phyloP scores from a whole-genome alignment of 805 yeast species.

The Pichia gijzeniarum region DNA sequence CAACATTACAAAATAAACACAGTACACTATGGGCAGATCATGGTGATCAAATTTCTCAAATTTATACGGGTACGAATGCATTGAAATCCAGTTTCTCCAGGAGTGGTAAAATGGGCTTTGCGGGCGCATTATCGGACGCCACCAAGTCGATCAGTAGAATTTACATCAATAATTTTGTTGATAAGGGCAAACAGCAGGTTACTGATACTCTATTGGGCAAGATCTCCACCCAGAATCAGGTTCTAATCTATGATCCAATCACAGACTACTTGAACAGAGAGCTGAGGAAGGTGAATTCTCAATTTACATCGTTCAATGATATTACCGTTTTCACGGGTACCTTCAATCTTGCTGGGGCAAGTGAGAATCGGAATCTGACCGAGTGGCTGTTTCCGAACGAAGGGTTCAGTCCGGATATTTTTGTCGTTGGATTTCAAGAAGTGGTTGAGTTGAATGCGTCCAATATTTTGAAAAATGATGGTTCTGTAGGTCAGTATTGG shows the following conservation, averaged over 20 bases:
- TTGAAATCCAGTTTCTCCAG: constrained; percentile 90
- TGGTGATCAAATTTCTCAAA: constrained; percentile 93
- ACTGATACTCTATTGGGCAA: constrained; percentile 84
- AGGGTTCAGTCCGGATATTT: constrained; percentile 63
- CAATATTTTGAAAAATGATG: constrained; percentile 79
- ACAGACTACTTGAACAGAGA: constrained; percentile 74
- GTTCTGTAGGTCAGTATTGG: constrained; percentile 75
- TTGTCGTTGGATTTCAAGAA: constrained; percentile 90
- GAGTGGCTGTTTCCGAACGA: constrained; percentile 78
- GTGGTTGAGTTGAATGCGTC: constrained; percentile 90
- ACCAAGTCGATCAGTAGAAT: constrained; percentile 92
- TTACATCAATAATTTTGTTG: constrained; percentile 94
- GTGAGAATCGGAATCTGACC: constrained; percentile 50
- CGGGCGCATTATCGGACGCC: constrained; percentile 96
- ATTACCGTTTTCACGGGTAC: constrained; percentile 76
- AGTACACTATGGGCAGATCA: constrained; percentile 96
- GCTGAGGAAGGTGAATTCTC: constrained; percentile 40
- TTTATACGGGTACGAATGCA: constrained; percentile 97
- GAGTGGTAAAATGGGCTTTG: constrained; percentile 92
- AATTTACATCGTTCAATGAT: constrained; percentile 54
- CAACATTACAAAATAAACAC: constrained; percentile 65
- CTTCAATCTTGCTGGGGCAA: constrained; percentile 77
- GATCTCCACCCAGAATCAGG: constrained; percentile 62
- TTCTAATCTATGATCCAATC: constrained; percentile 79
- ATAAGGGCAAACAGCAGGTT: constrained; percentile 81